Evolutionary conservation across 768 basidiomycete genomes (phyloP), one percentile per base, ranked within the genome.

Genomic region (Tephrocybe sp.): DNA sequence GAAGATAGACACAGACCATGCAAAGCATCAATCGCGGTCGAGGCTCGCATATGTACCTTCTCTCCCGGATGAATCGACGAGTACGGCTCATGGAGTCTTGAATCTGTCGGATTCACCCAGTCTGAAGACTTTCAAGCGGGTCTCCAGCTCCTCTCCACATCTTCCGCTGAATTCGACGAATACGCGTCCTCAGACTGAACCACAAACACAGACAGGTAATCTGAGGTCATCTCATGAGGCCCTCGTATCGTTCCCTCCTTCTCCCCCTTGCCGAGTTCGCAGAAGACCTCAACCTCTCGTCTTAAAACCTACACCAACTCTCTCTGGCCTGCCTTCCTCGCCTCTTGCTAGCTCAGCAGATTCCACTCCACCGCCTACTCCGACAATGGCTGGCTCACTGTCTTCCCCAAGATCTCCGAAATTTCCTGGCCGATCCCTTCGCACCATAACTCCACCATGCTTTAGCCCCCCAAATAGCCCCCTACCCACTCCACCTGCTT

Each of bases 281-380:
- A 71, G 68, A 56, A 53, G 70, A 25, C 71, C 74, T 28, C 67
- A 71, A 48, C 73, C 75, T 21, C 68, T 78, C 45, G 62, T 73
- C 17, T 60, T 78, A 42, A 60, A 57, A 25, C 65, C 66, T 28
- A 62, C 59, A 11, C 54, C 68, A 28, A 56, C 60, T 30, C 58
- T 66, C 41, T 62, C 62, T 20, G 58, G 65, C 21, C 61, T 70
- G 20, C 65, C 72, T 9, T 66, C 71, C 42, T 68, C 71, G 15
- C 68, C 70, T 0, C 51, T 58, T 12, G 42, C 51, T 17, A 69
- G 68, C 49, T 73, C 73, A 21, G 55, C 57, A 33, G 72, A 76
- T 53, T 73, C 74, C 37, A 78, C 75, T 17, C 74, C 76, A 2
- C 56, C 74, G 11, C 62, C 68, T 45, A 77, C 75, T 28, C 76